A percentile compares a stretch with the other conserved stretches of the same genome.
Conservation (phyloP, 306 rosid genomes). For the Vigna hirtella region DNA sequence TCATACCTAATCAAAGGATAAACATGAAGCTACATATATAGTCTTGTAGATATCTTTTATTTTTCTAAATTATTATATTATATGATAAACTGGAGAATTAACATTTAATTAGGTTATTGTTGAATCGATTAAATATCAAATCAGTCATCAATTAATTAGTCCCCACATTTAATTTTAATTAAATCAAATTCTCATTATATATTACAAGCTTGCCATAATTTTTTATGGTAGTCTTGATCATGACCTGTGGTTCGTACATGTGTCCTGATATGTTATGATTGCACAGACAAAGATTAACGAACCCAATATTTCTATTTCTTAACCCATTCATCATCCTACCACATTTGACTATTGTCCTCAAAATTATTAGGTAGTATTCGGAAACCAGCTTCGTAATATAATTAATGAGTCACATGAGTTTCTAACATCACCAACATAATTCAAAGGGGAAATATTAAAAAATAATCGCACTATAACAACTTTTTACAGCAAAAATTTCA, state of each 20-base stretch:
- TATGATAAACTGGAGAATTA: not conserved
- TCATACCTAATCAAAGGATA: not conserved
- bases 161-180: not conserved
- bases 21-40: too few species aligned
- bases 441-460: not conserved
- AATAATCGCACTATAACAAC: too few species aligned
- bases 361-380: not conserved
- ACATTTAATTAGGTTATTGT: not conserved
- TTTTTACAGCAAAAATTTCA: too few species aligned
- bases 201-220: not conserved
- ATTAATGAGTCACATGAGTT: not conserved
- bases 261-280: not conserved
- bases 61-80: too few species aligned
- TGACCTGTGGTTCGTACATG: not conserved
- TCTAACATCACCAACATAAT: not conserved
- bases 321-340: not conserved
- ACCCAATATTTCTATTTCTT: not conserved
- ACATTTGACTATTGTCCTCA: not conserved
- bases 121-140: constrained; percentile 2
- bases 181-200: not conserved
- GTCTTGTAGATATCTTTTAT: too few species aligned
- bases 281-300: not conserved
- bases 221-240: not conserved
- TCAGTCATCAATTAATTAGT: not conserved
- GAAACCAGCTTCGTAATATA: not conserved